Evolutionary conservation across 164 flowering plant genomes (phyloP).

Genomic region (Piper betle): DNA sequence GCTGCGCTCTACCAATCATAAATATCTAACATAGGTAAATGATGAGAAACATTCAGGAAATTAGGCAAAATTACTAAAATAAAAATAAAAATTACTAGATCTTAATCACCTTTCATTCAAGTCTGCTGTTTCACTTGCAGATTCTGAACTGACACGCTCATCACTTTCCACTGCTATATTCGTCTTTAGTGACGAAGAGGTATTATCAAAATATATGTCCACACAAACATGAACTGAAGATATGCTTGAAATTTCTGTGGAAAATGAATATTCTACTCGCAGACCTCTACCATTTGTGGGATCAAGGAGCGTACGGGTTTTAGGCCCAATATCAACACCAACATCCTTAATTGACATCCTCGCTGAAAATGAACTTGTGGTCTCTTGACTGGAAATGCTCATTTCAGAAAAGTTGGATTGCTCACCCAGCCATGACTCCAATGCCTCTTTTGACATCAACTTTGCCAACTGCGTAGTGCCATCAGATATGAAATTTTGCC

Average conservation of each 20-base stretch:
- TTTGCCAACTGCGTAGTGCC: conserved; percentile 31
- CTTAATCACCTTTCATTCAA: conserved; percentile 37
- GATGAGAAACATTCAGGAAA: background rate
- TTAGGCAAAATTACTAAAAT: background rate
- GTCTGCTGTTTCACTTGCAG: conserved; percentile 23
- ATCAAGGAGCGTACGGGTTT: conserved; percentile 49
- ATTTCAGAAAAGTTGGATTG: conserved; percentile 32
- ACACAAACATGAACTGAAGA: conserved; percentile 56
- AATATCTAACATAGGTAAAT: background rate
- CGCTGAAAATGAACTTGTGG: conserved; percentile 35
- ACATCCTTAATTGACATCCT: conserved; percentile 62
- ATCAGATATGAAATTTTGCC: conserved; percentile 16
- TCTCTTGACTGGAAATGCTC: conserved; percentile 22
- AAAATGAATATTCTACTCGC: conserved; percentile 64
- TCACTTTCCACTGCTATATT: conserved; percentile 46
- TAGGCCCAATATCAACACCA: conserved; percentile 35
- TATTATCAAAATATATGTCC: conserved; percentile 51
- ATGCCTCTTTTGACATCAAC: conserved; percentile 50
- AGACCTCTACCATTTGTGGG: conserved; percentile 78
- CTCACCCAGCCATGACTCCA: conserved; percentile 86
- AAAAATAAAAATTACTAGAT: background rate
- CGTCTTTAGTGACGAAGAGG: conserved; percentile 36
- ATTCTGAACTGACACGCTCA: conserved; percentile 32
- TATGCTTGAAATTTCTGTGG: conserved; percentile 60
- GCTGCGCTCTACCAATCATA: background rate